Base-by-base conservation (phyloP, 106 monocot genomes). In the Dendrobium officinale region DNA sequence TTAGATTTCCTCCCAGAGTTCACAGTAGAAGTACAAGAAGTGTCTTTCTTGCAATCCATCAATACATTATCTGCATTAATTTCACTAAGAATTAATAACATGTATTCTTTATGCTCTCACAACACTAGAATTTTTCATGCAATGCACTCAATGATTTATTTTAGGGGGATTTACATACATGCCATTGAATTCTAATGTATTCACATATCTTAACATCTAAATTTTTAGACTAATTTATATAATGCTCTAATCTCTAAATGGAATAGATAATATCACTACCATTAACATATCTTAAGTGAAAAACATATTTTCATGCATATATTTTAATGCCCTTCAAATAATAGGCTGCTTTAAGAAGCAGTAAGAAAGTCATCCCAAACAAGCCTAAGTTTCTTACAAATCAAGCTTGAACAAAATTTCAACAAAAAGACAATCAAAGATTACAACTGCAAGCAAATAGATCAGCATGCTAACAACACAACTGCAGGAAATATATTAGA, bases 1-100 rank as follows among this genome's bases (percentile, higher is more conserved):
- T 77, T 82, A 4, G 76, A 48, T 13, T 42, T 47, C 76, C n/a
- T 76, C 42, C 76, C 49, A 74, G 6, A 74, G 76, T 76, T 76
- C 22, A 8, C 0, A 11, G 76, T 49, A 76, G 76, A 24, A 48
- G 24, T 4, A 44, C 43, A 44, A 3, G 13, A 11, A 11, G 3
- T 11, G 22, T 76, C 49, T 20, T 76, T 13, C 1, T 48, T 42
- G 5, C 18, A 76, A 2, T 49, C 76, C 76, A 26, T 47, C 22
- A 76, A 48, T 27, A 17, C 45, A 49, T 49, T 49, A 48, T 76
- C 76, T 76, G 76, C 24, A n/a, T 33, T 37, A 37, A 70, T 3
- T 10, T 17, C 70, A 70, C 24, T 37, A 11, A 70, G 3, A 70
- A 70, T 33, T 15, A 70, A 70, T 33, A 37, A 20, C 29, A 15